Evolutionary conservation across 345 rosid species (phyloP).

Genomic region (Eucalyptus shirleyi): DNA sequence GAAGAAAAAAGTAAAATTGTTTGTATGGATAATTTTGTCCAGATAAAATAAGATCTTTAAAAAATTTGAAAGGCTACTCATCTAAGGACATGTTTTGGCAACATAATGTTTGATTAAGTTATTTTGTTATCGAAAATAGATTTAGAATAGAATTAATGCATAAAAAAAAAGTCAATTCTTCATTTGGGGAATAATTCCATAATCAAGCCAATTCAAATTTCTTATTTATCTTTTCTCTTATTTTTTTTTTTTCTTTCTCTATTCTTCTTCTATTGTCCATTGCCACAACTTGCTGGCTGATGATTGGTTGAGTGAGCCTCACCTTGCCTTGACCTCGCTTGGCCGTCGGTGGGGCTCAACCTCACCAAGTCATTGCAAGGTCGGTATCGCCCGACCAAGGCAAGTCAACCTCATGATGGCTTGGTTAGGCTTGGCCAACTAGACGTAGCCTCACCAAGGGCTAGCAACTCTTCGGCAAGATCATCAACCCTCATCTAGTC

Average conservation of each 20-base stretch:
- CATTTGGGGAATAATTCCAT: accelerated
- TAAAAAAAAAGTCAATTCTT: too few species aligned
- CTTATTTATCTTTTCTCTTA: too few species aligned
- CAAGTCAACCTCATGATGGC: too few species aligned
- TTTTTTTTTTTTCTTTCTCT: too few species aligned
- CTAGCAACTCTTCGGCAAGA: accelerated
- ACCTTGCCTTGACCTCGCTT: accelerated
- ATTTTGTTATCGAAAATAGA: too few species aligned
- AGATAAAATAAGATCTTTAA: too few species aligned
- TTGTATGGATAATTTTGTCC: too few species aligned
- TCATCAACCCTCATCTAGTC: accelerated
- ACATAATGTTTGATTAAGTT: accelerated
- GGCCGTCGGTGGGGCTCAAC: accelerated
- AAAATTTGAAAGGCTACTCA: not conserved
- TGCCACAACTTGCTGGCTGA: accelerated
- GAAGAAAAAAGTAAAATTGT: not conserved
- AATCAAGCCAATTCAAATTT: too few species aligned
- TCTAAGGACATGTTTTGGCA: too few species aligned
- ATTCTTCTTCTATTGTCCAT: too few species aligned
- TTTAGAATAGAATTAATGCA: too few species aligned
- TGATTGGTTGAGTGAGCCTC: accelerated
- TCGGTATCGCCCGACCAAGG: accelerated
- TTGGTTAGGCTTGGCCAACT: too few species aligned
- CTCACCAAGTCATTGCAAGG: accelerated
- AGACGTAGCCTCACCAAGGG: accelerated